Evolutionary conservation across 345 rosid species (phyloP), one percentile per base, ranked within the genome.

Genomic region (Cardamine chenopodiifolia): DNA sequence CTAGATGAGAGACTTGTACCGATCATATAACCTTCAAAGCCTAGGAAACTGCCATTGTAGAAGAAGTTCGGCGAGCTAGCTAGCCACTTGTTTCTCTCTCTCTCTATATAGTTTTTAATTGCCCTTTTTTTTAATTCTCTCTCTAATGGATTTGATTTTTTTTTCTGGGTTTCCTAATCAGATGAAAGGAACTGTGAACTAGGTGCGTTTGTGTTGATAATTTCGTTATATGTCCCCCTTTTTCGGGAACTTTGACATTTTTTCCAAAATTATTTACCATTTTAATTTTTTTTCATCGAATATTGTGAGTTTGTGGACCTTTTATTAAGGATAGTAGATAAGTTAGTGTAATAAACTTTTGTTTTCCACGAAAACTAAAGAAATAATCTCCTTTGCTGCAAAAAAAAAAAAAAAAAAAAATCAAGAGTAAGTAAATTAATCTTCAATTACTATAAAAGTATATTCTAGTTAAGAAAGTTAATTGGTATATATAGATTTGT

Each of bases 31-130:
- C 61, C 75, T 31, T 42, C 66, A 70, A 82, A 78, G 83, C 84
- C 79, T 79, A 69, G 18, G 73, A 78, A 75, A 83, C 81, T 77
- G 82, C 86, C 94, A 87, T 89, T 28, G 80, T 78, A 71, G 82
- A 79, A 76, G 52, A 75, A 47, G 71, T 72, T 68, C 22, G 62
- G 62, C 59, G 66, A 75, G 66, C 56, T 70, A 65, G 50, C 50
- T 40, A 31, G 52, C 68, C 58, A 37, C 78, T 71, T 79, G 70
- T 77, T 56, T 79, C 71, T 81, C 77, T 65, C 19, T 44, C 80
- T 66, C 80, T 66, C 81, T 62, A n/a, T n/a, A n/a, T n/a, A 18
- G n/a, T 29, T 23, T 1, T 29, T 54, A 7, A 7, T 5, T 15
- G 10, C 4, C 20, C 26, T n/a, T 47, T 50, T 66, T 74, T 72